A percentile compares a stretch with the other conserved stretches of the same genome.
These are phyloP conservation scores for Chimonanthus praecox DNA, from an alignment of 164 flowering plant species.

Conservation along the genomic window DNA sequence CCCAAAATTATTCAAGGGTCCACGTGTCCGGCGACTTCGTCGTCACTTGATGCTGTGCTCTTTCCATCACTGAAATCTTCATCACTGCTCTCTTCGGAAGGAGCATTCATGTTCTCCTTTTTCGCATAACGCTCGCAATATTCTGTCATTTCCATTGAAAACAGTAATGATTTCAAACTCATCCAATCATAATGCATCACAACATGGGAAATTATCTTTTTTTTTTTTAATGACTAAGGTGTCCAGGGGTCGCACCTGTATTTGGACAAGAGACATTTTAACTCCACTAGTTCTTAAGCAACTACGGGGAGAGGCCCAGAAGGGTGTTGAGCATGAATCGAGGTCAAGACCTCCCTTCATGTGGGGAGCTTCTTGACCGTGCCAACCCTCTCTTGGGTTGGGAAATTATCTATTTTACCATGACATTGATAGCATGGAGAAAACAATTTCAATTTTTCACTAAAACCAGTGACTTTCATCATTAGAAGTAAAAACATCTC, in stretches of 20 bases:
- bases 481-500: too few species aligned
- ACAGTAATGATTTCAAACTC: not conserved
- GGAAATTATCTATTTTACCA: too few species aligned
- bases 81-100: conserved; percentile 32
- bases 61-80: conserved; percentile 39
- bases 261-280: too few species aligned
- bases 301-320: too few species aligned
- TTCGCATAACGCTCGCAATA: conserved; percentile 52
- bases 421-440: not conserved
- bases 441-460: not conserved
- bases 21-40: conserved; percentile 31
- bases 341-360: too few species aligned
- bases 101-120: conserved; percentile 26
- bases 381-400: too few species aligned
- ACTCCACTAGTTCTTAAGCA: too few species aligned
- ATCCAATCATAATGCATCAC: not conserved
- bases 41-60: conserved; percentile 21
- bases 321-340: too few species aligned
- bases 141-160: conserved; percentile 24
- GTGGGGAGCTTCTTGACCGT: too few species aligned
- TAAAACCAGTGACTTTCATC: not conserved
- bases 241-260: too few species aligned
- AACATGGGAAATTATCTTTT: too few species aligned
- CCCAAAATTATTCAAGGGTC: conserved; percentile 27
- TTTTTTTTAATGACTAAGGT: too few species aligned